phyloP scores from a whole-genome alignment of 495 filamentous ascomycete genomes.

The Aspergillus hancockii region DNA sequence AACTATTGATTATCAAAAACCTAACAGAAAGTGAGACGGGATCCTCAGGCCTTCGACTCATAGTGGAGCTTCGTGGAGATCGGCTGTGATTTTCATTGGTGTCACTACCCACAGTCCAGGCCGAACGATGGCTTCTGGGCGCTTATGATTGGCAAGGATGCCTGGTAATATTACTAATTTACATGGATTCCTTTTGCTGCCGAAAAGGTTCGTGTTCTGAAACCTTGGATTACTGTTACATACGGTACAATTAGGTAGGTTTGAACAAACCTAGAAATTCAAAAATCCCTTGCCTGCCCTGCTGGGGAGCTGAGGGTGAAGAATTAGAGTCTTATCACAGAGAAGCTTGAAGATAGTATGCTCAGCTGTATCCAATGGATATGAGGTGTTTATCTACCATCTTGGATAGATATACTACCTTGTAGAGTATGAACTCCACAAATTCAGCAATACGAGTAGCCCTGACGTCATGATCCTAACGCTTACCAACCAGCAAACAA shows the following conservation, averaged over 20 bases:
- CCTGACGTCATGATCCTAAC: neutral
- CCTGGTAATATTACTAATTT: slow-evolving; percentile 1
- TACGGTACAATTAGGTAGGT: neutral
- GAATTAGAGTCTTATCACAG: neutral
- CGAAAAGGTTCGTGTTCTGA: neutral
- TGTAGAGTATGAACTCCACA: too few species aligned
- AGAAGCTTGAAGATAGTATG: neutral
- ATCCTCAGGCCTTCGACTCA: slow-evolving; percentile 22
- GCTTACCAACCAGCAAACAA: too few species aligned
- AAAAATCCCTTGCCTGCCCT: neutral
- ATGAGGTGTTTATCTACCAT: too few species aligned
- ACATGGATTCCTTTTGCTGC: neutral
- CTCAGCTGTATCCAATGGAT: too few species aligned
- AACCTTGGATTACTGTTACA: neutral
- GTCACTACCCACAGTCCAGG: neutral
- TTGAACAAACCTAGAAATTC: neutral
- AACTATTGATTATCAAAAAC: neutral
- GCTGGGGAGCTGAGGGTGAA: too few species aligned
- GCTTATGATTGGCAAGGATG: neutral
- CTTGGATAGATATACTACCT: too few species aligned
- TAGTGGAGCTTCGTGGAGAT: slow-evolving; percentile 9
- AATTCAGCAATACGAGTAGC: neutral
- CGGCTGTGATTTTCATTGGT: slow-evolving; percentile 1
- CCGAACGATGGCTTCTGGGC: neutral
- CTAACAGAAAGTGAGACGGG: neutral